Evolutionary conservation across 495 filamentous ascomycete genomes (phyloP).

Genomic region (Margaritispora aquatica): DNA sequence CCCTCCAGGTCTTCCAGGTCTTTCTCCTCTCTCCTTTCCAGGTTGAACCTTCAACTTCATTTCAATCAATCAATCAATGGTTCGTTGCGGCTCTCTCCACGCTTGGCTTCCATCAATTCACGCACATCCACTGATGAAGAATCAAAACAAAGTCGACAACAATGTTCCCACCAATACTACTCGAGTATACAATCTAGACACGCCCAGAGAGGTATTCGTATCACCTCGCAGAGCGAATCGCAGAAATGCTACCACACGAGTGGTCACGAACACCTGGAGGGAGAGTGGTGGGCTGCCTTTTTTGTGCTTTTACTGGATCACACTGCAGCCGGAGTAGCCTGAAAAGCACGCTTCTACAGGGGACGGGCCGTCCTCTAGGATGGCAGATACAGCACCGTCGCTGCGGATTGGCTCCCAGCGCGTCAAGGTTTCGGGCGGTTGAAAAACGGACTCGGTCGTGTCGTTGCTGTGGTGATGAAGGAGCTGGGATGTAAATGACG

Average conservation of each 20-base stretch:
- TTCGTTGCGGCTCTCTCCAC: background rate
- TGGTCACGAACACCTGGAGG: background rate
- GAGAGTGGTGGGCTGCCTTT: background rate
- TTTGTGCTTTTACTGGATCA: background rate
- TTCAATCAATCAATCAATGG: background rate
- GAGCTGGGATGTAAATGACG: background rate
- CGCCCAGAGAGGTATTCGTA: slow-evolving; percentile 11
- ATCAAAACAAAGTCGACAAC: slow-evolving; percentile 11
- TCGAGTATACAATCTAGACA: background rate
- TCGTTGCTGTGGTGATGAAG: background rate
- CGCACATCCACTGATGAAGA: background rate
- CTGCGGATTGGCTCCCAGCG: background rate
- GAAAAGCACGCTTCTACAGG: background rate
- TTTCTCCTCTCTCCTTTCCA: background rate
- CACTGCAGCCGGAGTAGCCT: background rate
- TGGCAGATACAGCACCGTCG: background rate
- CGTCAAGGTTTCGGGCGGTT: background rate
- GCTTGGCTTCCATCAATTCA: background rate
- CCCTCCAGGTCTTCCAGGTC: too few relatives aligned
- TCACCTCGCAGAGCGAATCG: slow-evolving; percentile 13
- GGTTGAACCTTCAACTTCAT: background rate
- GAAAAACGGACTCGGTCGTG: background rate
- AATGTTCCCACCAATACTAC: slow-evolving; percentile 12
- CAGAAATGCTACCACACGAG: background rate
- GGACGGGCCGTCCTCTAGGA: slow-evolving; percentile 3